These are phyloP conservation scores for Trametes sp. DNA, from an alignment of 1,284 basidiomycete species.

Conservation along the genomic window DNA sequence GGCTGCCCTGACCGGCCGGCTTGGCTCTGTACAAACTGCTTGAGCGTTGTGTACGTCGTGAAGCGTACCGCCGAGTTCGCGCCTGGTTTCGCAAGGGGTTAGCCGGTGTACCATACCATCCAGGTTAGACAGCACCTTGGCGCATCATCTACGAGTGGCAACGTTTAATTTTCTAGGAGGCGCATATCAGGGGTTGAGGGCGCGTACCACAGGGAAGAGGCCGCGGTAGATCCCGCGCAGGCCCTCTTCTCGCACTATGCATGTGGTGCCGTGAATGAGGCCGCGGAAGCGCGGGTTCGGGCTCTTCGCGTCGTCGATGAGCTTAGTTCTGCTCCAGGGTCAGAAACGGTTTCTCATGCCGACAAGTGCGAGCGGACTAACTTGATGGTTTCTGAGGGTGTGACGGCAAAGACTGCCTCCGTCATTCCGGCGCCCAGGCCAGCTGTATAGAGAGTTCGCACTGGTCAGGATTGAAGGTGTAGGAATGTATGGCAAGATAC, in stretches of 20 bases:
- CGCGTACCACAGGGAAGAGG: constrained; percentile 88
- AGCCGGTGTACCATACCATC: too few relatives aligned
- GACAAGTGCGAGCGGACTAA: constrained; percentile 78
- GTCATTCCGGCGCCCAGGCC: constrained; percentile 95
- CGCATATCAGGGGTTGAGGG: constrained; percentile 14
- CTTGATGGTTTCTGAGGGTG: constrained; percentile 99
- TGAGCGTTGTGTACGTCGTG: constrained; percentile 93
- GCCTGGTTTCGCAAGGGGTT: constrained; percentile 47
- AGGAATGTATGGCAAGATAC: constrained; percentile 32
- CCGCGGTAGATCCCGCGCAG: constrained; percentile 88
- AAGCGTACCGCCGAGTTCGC: constrained; percentile 98
- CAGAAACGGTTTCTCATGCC: not conserved
- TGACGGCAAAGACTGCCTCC: constrained; percentile 95
- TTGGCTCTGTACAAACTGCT: constrained; percentile 90
- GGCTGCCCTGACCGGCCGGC: constrained; percentile 79
- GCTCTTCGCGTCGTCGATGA: constrained; percentile 94
- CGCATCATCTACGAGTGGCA: constrained; percentile 82
- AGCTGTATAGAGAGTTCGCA: constrained; percentile 54
- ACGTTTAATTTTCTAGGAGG: not conserved
- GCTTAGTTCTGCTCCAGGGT: constrained; percentile 79
- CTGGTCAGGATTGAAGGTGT: not conserved
- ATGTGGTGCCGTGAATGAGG: constrained; percentile 85
- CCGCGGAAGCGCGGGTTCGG: constrained; percentile 87
- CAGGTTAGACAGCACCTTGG: constrained; percentile 66
- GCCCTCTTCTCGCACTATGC: constrained; percentile 89